A percentile compares a stretch with the other conserved stretches of the same genome.
These are phyloP conservation scores for Chloranthus sessilifolius DNA, from an alignment of 164 flowering plant genomes.

Conservation along the genomic window DNA sequence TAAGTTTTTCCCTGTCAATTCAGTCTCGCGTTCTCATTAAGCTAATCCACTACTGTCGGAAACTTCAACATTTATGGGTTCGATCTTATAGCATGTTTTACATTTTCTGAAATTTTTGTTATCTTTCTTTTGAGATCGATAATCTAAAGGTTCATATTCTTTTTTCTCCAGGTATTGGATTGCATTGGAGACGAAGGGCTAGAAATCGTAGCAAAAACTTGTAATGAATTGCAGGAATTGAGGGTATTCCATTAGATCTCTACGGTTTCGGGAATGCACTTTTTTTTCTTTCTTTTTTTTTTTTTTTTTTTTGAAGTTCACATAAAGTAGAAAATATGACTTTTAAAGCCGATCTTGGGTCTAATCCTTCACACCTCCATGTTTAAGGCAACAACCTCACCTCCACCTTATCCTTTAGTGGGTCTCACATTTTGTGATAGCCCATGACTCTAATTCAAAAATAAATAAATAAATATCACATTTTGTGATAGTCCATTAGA, in stretches of 20 bases:
- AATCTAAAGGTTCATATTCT: background rate
- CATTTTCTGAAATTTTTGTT: conserved; percentile 1
- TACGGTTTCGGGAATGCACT: conserved; percentile 41
- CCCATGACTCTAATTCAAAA: too few relatives aligned
- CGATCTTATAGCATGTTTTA: conserved; percentile 24
- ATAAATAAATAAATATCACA: too few relatives aligned
- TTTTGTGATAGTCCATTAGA: too few relatives aligned
- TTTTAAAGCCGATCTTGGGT: too few relatives aligned
- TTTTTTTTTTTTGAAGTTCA: too few relatives aligned
- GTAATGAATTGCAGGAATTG: conserved; percentile 74
- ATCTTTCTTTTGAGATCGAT: background rate
- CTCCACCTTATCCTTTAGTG: too few relatives aligned
- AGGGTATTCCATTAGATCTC: conserved; percentile 75
- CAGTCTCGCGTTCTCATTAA: conserved; percentile 41
- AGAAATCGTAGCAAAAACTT: conserved; percentile 60
- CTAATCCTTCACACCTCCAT: too few relatives aligned
- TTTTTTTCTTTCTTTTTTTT: too few relatives aligned
- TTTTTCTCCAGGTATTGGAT: conserved; percentile 61
- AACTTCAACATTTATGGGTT: conserved; percentile 83
- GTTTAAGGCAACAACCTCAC: too few relatives aligned
- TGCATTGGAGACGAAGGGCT: conserved; percentile 82
- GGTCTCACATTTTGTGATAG: too few relatives aligned
- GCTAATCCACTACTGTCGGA: conserved; percentile 53
- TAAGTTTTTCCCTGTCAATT: conserved; percentile 75
- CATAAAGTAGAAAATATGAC: too few relatives aligned